Base-by-base conservation (phyloP, 2,329 filamentous ascomycete genomes). In the Ascochyta viciae-villosae region DNA sequence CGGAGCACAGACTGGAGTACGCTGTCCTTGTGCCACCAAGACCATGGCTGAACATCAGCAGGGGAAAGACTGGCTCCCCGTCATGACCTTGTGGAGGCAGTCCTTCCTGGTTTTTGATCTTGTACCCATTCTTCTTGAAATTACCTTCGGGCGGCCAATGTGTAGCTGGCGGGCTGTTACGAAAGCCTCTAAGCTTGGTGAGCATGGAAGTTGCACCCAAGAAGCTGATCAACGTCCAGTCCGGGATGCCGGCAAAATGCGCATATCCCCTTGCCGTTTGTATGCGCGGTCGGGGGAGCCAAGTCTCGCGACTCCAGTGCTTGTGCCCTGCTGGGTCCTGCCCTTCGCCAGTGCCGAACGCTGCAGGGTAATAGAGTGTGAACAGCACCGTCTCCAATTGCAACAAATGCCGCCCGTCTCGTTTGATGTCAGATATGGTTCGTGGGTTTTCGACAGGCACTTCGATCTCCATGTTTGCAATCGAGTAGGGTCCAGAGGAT, bases 41-140 rank as follows among this genome's bases (percentile, higher is more conserved):
- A 0, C 87, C 87, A 70, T 89, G 87, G 63, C 84, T 87, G 71
- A 90, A 89, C 22, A 89, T 78, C 31, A 89, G 77, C 22, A 89
- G 75, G 1, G 87, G 86, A 56, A 89, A 89, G 4, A 60, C 77
- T 0, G 85, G 83, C 55, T 73, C 67, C 2, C 65, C 50, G 13
- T 60, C 45, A 27, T 64, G 61, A 6, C 69, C 74, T 40, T 67
- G 58, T 1, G 76, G 78, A 24, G 76, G 77, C 5, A 64, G 56
- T 1, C 81, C 80, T 16, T 69, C 67, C 34, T 75, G 64, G 24
- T 77, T 76, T 60, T 80, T 80, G 7, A 76, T 76, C 35, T 76
- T 72, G 34, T 72, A 70, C 2, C 77, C 77, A 16, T 71, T 68
- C 16, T 76, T 64, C 33, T 76, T 71, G 3, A 65, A 68, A 39